Base-by-base conservation (phyloP, 495 filamentous ascomycete genomes). In the Clohesyomyces aquaticus region DNA sequence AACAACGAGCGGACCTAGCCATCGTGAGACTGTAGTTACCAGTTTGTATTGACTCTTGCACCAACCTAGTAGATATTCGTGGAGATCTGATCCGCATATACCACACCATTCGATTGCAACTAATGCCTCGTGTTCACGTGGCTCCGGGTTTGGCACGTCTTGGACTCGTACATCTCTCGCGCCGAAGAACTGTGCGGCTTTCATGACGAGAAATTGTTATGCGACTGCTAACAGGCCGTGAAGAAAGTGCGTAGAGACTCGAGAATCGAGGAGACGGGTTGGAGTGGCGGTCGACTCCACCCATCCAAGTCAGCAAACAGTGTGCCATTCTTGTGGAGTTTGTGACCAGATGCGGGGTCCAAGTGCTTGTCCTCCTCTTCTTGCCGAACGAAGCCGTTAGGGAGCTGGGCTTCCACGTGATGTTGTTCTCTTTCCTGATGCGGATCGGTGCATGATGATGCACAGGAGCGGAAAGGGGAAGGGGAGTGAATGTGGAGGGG, bases 71-170 rank as follows among this genome's bases (percentile, higher is more conserved):
- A 72, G 48, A 43, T 73, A 73, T 46, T 73, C 71, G 48, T 71
- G 69, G 10, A 73, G 66, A 55, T 73, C 71, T 35, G 54, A 60
- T 18, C 71, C 71, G 51, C 71, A 73, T 6, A 73, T 71, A 11
- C 71, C 71, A 45, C 59, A 65, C 66, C 66, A 73, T 28, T 66
- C 71, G 48, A 68, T 61, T 0, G 59, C 57, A 23, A 73, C 51
- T 11, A 71, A 57, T 3, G 64, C 71, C 57, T 71, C 60, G 50
- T 68, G 59, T 2, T 52, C 50, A 19, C 65, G 64, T 1, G 66
- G 55, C 22, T 63, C 49, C 2, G 69, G 71, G 26, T 53, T 59
- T 4, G 66, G 62, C 27, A 72, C 56, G 29, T 71, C 58, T 23
- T 41, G 29, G 60, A 73, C 46, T 19, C 71, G 69, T 22, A 73